Base-by-base conservation (phyloP, 2,329 filamentous ascomycete species). In the Penicillium hordei region DNA sequence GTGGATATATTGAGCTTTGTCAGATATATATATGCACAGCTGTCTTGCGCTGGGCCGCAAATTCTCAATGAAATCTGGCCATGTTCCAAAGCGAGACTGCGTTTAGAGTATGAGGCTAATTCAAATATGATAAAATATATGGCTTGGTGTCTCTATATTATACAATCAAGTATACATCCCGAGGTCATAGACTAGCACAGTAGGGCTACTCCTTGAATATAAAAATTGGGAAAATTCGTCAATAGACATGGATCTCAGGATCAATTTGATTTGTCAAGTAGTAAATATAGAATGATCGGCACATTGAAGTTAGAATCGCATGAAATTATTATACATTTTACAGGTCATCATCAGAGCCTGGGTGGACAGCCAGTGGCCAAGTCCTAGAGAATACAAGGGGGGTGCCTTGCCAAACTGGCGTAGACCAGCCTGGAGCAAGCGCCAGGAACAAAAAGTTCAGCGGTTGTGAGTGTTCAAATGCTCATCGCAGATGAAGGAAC, bases 241-340 rank as follows among this genome's bases (percentile, higher is more conserved):
- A 36, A 36, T 17, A 25, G 15, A 34, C 12, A 33, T 17, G 19
- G 44, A 34, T 34, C 45, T 21, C 15, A 48, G 15, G 21, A 48
- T 13, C 45, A 48, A 7, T 12, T 34, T 17, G 9, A 36, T 12
- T 34, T 23, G 19, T 48, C 8, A 13, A 25, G 21, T 13, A 25
- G 21, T 13, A 31, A 36, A 15, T 27, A 21, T 34, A 27, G 23
- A 36, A 29, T n/a, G 19, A 40, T 31, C 31, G 23, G 36, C 29
- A 15, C 15, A 48, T 19, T 36, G 15, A 36, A 40, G 23, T 15
- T 53, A 43, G n/a, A 39, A 40, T 46, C 48, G 31, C 39, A 46
- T 33, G 15, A 13, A 42, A 45, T n/a, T 65, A 66, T 65, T 36
- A 53, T 66, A 66, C 61, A 66, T 58, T 38, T 46, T 42, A 42